Conservation (phyloP, 1,284 basidiomycete species). For the Caloboletus inedulis region DNA sequence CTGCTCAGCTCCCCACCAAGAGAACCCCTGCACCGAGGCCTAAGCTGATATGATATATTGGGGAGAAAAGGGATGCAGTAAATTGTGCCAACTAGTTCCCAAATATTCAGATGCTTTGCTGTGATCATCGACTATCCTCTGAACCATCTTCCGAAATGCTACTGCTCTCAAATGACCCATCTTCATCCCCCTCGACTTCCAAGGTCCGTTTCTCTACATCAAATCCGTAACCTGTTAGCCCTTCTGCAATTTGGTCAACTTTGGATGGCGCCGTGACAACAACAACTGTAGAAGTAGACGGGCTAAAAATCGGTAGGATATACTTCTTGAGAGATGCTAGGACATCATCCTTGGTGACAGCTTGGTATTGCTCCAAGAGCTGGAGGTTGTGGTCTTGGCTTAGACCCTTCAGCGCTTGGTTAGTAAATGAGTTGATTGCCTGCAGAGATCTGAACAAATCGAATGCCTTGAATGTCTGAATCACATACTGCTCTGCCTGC, state of each 20-base stretch:
- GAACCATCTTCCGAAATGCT: conserved; percentile 33
- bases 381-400: conserved; percentile 71
- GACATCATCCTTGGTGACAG: conserved; percentile 77
- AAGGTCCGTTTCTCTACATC: conserved; percentile 72
- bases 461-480: not conserved
- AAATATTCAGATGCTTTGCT: not conserved
- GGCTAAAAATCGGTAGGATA: conserved; percentile 84
- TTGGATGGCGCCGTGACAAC: conserved; percentile 84
- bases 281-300: conserved; percentile 75
- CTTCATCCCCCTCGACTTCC: conserved; percentile 59
- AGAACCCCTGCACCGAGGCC: not conserved
- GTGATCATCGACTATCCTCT: conserved; percentile 17
- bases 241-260: conserved; percentile 67
- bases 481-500: conserved; percentile 74
- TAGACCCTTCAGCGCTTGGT: conserved; percentile 83
- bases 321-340: conserved; percentile 68
- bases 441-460: conserved; percentile 30
- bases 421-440: conserved; percentile 79
- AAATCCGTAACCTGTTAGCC: conserved; percentile 70
- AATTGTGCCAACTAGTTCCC: not conserved
- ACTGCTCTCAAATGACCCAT: conserved; percentile 29
- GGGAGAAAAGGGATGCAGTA: not conserved
- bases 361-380: conserved; percentile 75
- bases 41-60: conserved; percentile 5
- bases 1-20: not conserved